Evolutionary conservation across 2,329 filamentous ascomycete species (phyloP), one percentile per base, ranked within the genome.

Genomic region (Penicillium nordicum): DNA sequence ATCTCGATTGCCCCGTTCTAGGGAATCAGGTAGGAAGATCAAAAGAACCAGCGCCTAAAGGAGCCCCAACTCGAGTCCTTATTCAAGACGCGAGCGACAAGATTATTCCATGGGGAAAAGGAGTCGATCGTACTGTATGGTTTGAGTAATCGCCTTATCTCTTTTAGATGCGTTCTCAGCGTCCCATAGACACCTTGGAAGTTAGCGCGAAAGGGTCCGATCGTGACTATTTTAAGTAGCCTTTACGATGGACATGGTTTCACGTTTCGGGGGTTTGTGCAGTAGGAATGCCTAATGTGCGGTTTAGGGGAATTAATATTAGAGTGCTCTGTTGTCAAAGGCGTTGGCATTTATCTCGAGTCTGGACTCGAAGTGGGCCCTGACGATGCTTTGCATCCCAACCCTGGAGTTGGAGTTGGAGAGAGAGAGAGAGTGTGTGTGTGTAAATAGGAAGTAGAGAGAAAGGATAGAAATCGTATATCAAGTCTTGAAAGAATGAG

Each of bases 301-400:
- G 29, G 48, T 42, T 36, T 46, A 44, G 27, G 36, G 16, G 18
- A 30, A 9, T 12, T 51, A 41, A 25, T 21, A 14, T 25, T 36
- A 9, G 21, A 40, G 16, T 34, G 29, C n/a, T 18, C 23, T 12
- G 29, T 37, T 41, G 38, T 41, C 12, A 11, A 27, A 6, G 29
- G 27, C 34, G 34, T 40, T 34, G 25, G 21, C 10, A 52, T 23
- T 11, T 30, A 50, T 38, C 21, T 54, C 38, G 29, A 44, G 18
- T n/a, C 11, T 29, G 37, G 45, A 41, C 44, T 54, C 12, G 21
- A 34, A 41, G 41, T 52, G 53, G 53, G 41, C 36, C 48, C n/a
- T n/a, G 53, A 61, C 59, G 59, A 60, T 63, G 60, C 18, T 57
- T 44, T 61, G 46, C 48, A 29, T 38, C 11, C 18, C 14, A 42